These are phyloP conservation scores for Xylaria longipes DNA, from an alignment of 495 filamentous ascomycete genomes.

Conservation along the genomic window DNA sequence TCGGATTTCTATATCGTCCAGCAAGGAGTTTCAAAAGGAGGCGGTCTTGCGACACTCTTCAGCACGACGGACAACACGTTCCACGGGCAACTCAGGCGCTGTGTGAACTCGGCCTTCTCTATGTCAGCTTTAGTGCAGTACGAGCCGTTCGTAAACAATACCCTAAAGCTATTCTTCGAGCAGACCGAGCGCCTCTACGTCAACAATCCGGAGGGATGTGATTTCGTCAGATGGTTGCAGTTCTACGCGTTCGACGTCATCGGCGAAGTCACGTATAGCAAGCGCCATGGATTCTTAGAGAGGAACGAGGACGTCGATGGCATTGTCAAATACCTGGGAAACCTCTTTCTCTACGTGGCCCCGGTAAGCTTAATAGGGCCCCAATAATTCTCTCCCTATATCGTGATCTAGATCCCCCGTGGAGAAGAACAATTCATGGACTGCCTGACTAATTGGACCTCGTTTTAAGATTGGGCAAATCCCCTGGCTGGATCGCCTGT, in stretches of 20 bases:
- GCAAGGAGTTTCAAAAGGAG: conserved; percentile 67
- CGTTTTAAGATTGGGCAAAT: conserved; percentile 63
- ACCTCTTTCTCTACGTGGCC: conserved; percentile 64
- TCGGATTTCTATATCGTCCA: conserved; percentile 76
- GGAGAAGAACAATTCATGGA: neutral
- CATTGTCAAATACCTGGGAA: conserved; percentile 60
- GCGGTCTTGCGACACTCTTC: conserved; percentile 75
- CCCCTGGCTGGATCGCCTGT: conserved; percentile 64
- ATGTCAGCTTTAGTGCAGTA: conserved; percentile 75
- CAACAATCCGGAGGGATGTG: conserved; percentile 56
- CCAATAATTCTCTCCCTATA: neutral
- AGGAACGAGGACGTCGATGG: conserved; percentile 69
- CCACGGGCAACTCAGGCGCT: conserved; percentile 72
- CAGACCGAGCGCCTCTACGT: conserved; percentile 69
- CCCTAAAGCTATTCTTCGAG: conserved; percentile 65
- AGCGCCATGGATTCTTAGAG: conserved; percentile 69
- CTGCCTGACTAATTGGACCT: conserved; percentile 43
- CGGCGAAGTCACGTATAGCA: conserved; percentile 69
- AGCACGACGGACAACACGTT: conserved; percentile 76
- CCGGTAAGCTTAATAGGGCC: conserved; percentile 50
- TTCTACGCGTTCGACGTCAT: conserved; percentile 84
- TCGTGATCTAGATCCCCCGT: neutral
- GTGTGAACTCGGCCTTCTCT: conserved; percentile 74
- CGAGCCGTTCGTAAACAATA: conserved; percentile 75
- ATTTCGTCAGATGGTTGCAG: conserved; percentile 77